phyloP scores from a whole-genome alignment of 1,284 basidiomycete species.

The Peniophora sp. region DNA sequence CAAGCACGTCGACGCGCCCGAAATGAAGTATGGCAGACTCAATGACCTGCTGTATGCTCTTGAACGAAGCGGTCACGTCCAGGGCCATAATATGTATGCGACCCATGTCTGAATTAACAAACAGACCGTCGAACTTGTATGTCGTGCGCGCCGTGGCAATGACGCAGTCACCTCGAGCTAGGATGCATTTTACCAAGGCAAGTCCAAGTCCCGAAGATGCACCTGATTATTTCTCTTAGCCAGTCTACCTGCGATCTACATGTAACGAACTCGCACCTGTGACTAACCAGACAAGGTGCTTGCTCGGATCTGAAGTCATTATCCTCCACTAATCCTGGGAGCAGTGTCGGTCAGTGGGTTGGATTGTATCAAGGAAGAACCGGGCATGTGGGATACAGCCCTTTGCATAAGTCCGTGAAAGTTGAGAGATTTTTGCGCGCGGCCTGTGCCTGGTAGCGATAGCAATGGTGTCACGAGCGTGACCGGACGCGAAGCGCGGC shows the following conservation, averaged over 20 bases:
- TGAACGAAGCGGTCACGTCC: background rate
- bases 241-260: no score
- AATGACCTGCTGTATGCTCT: background rate
- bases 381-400: no score
- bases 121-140: background rate
- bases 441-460: no score
- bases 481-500: no score
- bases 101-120: constrained; percentile 9
- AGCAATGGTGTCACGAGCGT: no score
- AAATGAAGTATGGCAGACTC: background rate
- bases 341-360: no score
- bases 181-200: constrained; percentile 17
- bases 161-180: constrained; percentile 17
- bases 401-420: no score
- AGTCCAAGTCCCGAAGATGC: constrained; percentile 26
- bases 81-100: background rate
- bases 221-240: constrained; percentile 13
- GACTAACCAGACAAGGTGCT: constrained; percentile 15
- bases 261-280: constrained; percentile 11
- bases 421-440: no score
- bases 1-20: background rate
- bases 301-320: no score
- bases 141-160: background rate
- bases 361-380: no score
- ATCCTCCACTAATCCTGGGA: no score